phyloP scores from a whole-genome alignment of 345 rosid genomes.

The Bruguiera parviflora region DNA sequence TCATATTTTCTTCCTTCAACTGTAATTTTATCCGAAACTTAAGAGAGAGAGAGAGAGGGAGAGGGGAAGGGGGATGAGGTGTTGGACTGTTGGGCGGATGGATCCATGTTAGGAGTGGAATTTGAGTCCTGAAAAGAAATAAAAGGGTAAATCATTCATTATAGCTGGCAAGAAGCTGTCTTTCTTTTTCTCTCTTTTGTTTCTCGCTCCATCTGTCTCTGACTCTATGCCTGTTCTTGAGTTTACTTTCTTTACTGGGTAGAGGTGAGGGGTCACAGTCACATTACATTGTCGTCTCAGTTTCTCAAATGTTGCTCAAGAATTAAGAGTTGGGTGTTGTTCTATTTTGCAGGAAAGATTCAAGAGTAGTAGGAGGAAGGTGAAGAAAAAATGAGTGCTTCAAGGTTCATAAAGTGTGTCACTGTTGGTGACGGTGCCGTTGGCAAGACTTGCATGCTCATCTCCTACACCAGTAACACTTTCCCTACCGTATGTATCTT shows the following conservation, averaged over 20 bases:
- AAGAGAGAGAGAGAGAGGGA: neutral
- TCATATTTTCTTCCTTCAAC: too few relatives aligned
- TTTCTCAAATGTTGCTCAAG: neutral
- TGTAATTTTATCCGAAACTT: too few relatives aligned
- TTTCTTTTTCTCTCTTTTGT: neutral
- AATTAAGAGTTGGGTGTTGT: constrained; percentile 5
- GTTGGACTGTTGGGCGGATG: constrained; percentile 17
- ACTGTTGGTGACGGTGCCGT: constrained; percentile 83
- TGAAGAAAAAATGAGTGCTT: constrained; percentile 48
- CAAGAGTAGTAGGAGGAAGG: neutral
- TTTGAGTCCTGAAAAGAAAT: constrained; percentile 12
- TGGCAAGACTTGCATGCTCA: constrained; percentile 76
- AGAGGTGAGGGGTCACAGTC: too few relatives aligned
- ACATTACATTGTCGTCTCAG: neutral
- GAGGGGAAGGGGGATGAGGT: neutral
- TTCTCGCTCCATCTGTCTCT: neutral
- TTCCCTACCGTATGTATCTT: constrained; percentile 52
- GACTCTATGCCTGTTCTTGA: too few relatives aligned
- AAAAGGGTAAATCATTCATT: constrained; percentile 10
- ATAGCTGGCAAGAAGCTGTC: constrained; percentile 27
- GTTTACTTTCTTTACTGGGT: too few relatives aligned
- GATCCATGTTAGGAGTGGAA: constrained; percentile 3
- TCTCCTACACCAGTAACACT: constrained; percentile 75
- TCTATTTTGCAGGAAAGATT: neutral
- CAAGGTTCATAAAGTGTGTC: constrained; percentile 71